Evolutionary conservation across 352 stramenopile species (phyloP), one percentile per base, ranked within the genome.

Genomic region (Peronospora belbahrii): DNA sequence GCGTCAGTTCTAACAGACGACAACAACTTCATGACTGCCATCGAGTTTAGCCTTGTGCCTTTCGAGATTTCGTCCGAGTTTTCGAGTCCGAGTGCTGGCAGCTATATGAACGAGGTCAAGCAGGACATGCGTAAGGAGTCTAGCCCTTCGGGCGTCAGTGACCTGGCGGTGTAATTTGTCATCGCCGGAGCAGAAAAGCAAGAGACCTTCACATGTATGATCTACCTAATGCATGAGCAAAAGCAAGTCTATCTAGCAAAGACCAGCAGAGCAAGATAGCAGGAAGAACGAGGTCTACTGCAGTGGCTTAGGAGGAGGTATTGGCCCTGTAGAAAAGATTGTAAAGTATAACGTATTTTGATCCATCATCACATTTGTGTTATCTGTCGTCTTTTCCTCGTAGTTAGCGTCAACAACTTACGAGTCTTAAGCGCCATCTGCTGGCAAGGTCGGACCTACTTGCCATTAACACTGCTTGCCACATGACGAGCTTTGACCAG

Each of bases 11-110:
- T 87, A 20, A 70, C 48, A n/a, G 72, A 87, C 59, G 75, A 84
- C 19, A 48, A 66, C 31, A 72, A 71, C 33, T 64, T 67, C 9
- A 51, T 74, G 19, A 56, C 56, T 22, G 56, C 62, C 32, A 55
- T 87, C 45, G 72, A 87, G 52, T 82, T 87, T 31, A 81, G 68
- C 34, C 54, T 87, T 9, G 70, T 86, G 39, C 70, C 69, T 6
- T 66, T 85, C 23, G 74, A 85, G 48, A 79, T 70, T 42, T 73
- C 57, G 35, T 72, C 70, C 0, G 59, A 74, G 6, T 47, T 63
- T 18, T 46, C 53, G 15, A 59, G 25, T 13, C 57, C 52, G 4
- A 61, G 22, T 30, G 30, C 25, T 19, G 33, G 24, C 11, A 23
- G 15, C 9, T 64, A 65, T 39, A 9, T 41, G 11, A 61, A 33